Evolutionary conservation across 1,139 yeast genomes (phyloP).

Genomic region (Kodamaea derodonti): DNA sequence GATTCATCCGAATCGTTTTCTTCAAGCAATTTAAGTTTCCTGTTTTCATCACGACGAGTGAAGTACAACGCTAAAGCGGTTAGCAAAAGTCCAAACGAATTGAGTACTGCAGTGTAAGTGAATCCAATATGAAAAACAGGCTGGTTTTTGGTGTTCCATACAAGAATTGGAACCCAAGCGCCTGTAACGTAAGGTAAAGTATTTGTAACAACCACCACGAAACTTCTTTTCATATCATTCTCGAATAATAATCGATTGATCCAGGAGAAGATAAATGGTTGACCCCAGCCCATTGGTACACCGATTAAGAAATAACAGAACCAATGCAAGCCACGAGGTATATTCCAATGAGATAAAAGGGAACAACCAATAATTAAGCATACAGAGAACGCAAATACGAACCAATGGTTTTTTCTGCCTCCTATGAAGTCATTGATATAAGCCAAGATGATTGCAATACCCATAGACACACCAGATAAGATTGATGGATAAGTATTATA

Average conservation of each 20-base stretch:
- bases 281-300: slow-evolving; percentile 37
- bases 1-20: too few species aligned
- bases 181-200: slow-evolving; percentile 22
- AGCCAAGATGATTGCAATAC: slow-evolving; percentile 34
- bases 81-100: slow-evolving; percentile 18
- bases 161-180: slow-evolving; percentile 23
- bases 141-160: slow-evolving; percentile 34
- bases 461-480: slow-evolving; percentile 42
- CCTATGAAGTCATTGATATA: slow-evolving; percentile 42
- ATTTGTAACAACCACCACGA: slow-evolving; percentile 22
- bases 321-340: slow-evolving; percentile 48
- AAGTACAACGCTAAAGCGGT: slow-evolving; percentile 25
- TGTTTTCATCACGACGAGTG: slow-evolving; percentile 30
- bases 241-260: slow-evolving; percentile 17
- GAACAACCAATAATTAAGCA: slow-evolving; percentile 39
- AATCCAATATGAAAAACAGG: slow-evolving; percentile 23
- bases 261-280: slow-evolving; percentile 24
- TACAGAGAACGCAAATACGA: slow-evolving; percentile 34
- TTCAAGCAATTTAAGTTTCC: too few species aligned
- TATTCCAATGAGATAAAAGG: slow-evolving; percentile 42
- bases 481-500: slow-evolving; percentile 51
- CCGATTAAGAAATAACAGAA: slow-evolving; percentile 46
- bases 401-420: slow-evolving; percentile 36
- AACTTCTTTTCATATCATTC: slow-evolving; percentile 23
- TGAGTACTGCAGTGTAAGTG: slow-evolving; percentile 19